Conservation (phyloP, 352 stramenopile species). For the Halophytophthora polymorphica region DNA sequence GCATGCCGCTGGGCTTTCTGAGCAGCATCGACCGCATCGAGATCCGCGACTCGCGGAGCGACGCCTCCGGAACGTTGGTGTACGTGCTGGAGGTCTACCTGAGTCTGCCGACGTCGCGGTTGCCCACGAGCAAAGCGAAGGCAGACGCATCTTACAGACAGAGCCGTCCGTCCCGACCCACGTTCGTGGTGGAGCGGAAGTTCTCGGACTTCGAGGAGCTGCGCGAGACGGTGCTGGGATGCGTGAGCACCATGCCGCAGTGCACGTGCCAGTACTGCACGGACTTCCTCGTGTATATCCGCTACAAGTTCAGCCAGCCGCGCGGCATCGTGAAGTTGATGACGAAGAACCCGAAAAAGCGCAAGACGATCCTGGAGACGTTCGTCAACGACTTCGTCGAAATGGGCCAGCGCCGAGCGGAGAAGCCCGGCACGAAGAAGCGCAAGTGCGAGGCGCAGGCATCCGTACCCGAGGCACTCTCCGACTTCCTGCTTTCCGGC, state of each 20-base stretch:
- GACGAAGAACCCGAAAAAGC: slow-evolving; percentile 21
- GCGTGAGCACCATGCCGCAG: slow-evolving; percentile 29
- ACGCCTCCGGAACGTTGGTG: slow-evolving; percentile 22
- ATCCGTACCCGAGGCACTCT: slow-evolving; percentile 33
- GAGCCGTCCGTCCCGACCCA: slow-evolving; percentile 9
- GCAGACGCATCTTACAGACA: slow-evolving; percentile 1
- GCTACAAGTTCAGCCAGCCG: slow-evolving; percentile 36
- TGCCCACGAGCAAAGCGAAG: slow-evolving; percentile 24
- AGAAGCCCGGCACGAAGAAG: slow-evolving; percentile 10
- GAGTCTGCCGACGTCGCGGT: slow-evolving; percentile 24
- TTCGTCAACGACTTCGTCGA: slow-evolving; percentile 39
- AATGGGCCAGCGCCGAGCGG: slow-evolving; percentile 27
- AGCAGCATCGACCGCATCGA: slow-evolving; percentile 43
- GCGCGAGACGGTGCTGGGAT: slow-evolving; percentile 32
- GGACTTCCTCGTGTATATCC: slow-evolving; percentile 39
- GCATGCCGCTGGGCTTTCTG: slow-evolving; percentile 34
- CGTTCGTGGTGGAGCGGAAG: slow-evolving; percentile 41
- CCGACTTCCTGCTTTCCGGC: slow-evolving; percentile 28
- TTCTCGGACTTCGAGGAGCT: slow-evolving; percentile 58
- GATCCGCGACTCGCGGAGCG: slow-evolving; percentile 28
- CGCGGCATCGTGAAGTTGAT: slow-evolving; percentile 30
- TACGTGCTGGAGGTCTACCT: slow-evolving; percentile 46
- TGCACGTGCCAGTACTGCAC: slow-evolving; percentile 37
- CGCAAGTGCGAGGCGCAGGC: slow-evolving; percentile 36
- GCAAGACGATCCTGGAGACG: slow-evolving; percentile 23